Evolutionary conservation across 2,329 filamentous ascomycete species (phyloP), one percentile per base, ranked within the genome.

Genomic region (Sordariomycetes sp.): DNA sequence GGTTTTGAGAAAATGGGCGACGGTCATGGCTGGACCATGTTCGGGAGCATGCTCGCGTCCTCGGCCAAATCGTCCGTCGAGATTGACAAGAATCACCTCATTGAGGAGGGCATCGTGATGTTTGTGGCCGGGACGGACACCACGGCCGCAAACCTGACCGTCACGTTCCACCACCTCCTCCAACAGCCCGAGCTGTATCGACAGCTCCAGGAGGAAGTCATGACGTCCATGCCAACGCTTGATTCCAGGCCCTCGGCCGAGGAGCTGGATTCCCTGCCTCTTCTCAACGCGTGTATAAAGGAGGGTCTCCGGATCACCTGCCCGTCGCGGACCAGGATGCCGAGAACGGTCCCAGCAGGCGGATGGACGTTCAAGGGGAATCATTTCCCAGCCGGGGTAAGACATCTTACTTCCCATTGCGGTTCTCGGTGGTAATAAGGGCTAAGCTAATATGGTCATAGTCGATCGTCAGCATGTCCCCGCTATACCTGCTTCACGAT

Each of bases 231-330:
- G 28, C 32, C 40, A 11, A 55, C 32, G 20, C 54, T 57, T 34
- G 14, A n/a, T 28, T 53, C 50, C 16, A 53, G 22, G n/a, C 53
- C 57, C 43, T 34, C 32, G 2, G 22, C 59, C 22, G 57, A 59
- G 40, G 10, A 20, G 2, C 57, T 60, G 14, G 57, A 53, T 34
- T 22, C 43, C 14, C 25, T 60, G 11, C 57, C 57, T 22, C 40
- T 60, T 8, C 59, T 60, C 11, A 58, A 59, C 20, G 59, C 59
- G 12, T 53, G 55, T 1, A 18, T 60, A 24, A 60, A 59, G 28
- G 59, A 60, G 50, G 59, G 59, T 6, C n/a, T 60, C n/a, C 59
- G 59, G n/a, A 53, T 60, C 1, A 59, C 59, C 3, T 59, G 57
- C 32, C 59, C 59, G 7, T 59, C 54, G 22, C 59, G 59, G 11